phyloP scores from a whole-genome alignment of 164 flowering plant genomes.

The Stephania yunnanensis region DNA sequence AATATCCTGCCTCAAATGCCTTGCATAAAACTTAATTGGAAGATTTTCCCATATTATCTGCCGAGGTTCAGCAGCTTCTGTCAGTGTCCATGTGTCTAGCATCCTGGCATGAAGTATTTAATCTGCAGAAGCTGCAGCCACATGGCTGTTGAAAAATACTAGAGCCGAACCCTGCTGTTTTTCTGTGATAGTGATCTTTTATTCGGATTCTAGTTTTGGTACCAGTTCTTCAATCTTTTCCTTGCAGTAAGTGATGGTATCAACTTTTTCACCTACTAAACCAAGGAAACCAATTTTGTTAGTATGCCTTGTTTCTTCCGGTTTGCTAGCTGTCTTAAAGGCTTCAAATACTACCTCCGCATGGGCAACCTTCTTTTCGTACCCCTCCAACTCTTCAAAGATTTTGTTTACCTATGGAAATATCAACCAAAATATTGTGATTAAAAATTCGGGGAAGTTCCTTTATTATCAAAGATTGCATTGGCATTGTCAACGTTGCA shows the following conservation, averaged over 20 bases:
- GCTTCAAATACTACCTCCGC: conserved; percentile 64
- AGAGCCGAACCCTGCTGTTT: conserved; percentile 67
- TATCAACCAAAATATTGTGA: neutral
- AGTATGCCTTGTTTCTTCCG: conserved; percentile 63
- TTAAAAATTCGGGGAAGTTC: neutral
- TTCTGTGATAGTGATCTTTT: conserved; percentile 57
- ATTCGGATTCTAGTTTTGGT: conserved; percentile 73
- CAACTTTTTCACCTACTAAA: conserved; percentile 63
- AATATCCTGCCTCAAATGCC: conserved; percentile 55
- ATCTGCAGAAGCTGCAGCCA: conserved; percentile 66
- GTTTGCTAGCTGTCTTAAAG: conserved; percentile 40
- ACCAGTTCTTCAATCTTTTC: conserved; percentile 57
- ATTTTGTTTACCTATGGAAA: conserved; percentile 53
- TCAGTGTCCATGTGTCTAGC: conserved; percentile 69
- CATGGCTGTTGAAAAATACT: conserved; percentile 62
- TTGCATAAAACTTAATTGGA: conserved; percentile 41
- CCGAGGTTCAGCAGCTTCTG: conserved; percentile 78
- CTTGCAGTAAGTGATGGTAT: conserved; percentile 65
- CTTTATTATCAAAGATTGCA: neutral
- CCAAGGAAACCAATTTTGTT: conserved; percentile 73
- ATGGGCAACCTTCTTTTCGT: conserved; percentile 70
- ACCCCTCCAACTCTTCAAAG: conserved; percentile 63
- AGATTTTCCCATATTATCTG: conserved; percentile 74
- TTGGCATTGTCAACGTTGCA: too few species aligned
- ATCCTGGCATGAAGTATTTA: conserved; percentile 66